These are phyloP conservation scores for Pseudogymnoascus sp. DNA, from an alignment of 2,329 filamentous ascomycete species.

Conservation along the genomic window DNA sequence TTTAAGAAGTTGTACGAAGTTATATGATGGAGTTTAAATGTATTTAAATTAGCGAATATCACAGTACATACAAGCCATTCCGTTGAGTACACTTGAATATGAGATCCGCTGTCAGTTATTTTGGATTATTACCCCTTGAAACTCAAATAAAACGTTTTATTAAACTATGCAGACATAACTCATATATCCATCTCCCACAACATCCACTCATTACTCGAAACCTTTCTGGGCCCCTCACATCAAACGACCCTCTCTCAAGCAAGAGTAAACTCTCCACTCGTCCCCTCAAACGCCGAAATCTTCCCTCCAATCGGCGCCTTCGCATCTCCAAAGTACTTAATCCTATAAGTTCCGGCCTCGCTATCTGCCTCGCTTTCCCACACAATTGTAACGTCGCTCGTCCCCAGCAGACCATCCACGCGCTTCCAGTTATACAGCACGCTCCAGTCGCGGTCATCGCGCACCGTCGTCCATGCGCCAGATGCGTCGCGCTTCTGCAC, in stretches of 20 bases:
- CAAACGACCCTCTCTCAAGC: not conserved
- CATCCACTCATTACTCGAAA: not conserved
- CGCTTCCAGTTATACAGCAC: constrained; percentile 74
- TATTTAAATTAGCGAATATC: not conserved
- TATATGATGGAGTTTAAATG: not conserved
- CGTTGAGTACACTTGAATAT: not conserved
- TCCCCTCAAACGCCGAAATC: constrained; percentile 62
- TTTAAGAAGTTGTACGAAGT: not conserved
- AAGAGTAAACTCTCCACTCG: constrained; percentile 46
- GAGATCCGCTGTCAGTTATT: not conserved
- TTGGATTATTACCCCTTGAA: too few species aligned
- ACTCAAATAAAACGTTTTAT: not conserved
- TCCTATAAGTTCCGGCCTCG: constrained; percentile 60
- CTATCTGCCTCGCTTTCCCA: constrained; percentile 68
- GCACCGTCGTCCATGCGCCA: constrained; percentile 55
- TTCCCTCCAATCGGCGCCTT: constrained; percentile 55
- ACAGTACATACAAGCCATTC: not conserved
- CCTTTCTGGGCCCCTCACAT: not conserved
- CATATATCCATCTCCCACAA: not conserved
- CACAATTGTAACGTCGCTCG: constrained; percentile 67
- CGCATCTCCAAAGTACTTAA: constrained; percentile 77
- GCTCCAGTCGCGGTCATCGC: constrained; percentile 74
- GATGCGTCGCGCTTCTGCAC: constrained; percentile 54
- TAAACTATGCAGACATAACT: not conserved
- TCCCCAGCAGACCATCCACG: constrained; percentile 58